Base-by-base conservation (phyloP, 2,329 filamentous ascomycete species). In the Fusarium pseudograminearum region DNA sequence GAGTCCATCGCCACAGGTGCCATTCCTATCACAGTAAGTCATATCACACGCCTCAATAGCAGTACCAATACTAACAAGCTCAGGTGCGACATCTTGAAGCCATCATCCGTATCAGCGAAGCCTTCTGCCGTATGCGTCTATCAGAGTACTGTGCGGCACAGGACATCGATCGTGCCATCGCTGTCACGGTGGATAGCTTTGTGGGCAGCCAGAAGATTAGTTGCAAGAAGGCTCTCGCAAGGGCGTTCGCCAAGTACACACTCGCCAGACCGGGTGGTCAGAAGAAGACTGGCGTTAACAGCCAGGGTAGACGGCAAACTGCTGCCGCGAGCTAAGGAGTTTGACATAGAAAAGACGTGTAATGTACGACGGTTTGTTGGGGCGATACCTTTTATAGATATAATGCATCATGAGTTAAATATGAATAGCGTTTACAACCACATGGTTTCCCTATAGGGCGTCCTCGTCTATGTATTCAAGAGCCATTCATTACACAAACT, bases 101-200 rank as follows among this genome's bases (percentile, higher is more conserved):
- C 67, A 98, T 98, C 76, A 97, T 99, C 83, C 93, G 96, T 77
- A 97, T 97, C 76, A 91, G 90, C 60, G 96, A 99, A 80, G 84
- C 94, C 1, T 99, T 99, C 83, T 97, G 93, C 81, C 95, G 97
- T 77, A 99, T 99, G 96, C 91, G 96, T 16, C 85, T 99, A n/a
- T 96, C 93, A 0, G 96, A 99, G 72, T 98, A 97, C 83, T 97
- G 95, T 80, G 91, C 91, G 8, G 83, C 92, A 3, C 88, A 92
- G 63, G 96, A 99, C 77, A 97, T 99, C 74, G 96, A 99, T 80
- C 93, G 96, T 44, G 96, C 96, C 61, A 99, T 99, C 76, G 93
- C 94, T 16, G 96, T 99, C 9, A 97, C 96, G 0, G 93, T 99
- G 4, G 94, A 98, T 72, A 97, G 93, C 58, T 99, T 99, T 77